phyloP scores from a whole-genome alignment of 2,329 filamentous ascomycete genomes.

The Fusarium sterilihyphosum region DNA sequence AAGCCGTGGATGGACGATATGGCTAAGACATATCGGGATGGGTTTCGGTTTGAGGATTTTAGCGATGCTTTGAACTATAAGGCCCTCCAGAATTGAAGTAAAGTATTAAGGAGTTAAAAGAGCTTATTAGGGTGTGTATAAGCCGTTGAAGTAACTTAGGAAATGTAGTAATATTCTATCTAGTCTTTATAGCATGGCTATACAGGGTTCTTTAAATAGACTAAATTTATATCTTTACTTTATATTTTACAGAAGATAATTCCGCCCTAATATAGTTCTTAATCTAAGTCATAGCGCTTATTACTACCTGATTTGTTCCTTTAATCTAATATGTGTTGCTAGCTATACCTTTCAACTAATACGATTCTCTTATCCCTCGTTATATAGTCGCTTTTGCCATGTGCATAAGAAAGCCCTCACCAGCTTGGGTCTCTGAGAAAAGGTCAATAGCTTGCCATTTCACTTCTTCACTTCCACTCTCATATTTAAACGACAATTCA shows the following conservation, averaged over 20 bases:
- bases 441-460: not conserved
- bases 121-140: not conserved
- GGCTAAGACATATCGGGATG: not conserved
- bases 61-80: not conserved
- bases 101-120: not conserved
- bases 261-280: not conserved
- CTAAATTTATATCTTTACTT: no score
- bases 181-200: no score
- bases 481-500: not conserved
- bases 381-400: not conserved
- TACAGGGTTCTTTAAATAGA: no score
- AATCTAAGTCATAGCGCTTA: rapidly evolving
- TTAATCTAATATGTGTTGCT: not conserved
- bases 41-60: not conserved
- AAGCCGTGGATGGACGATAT: not conserved
- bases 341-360: not conserved
- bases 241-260: no score
- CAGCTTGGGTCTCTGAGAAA: not conserved
- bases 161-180: no score
- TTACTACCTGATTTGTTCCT: not conserved
- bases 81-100: no score
- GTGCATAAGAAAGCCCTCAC: not conserved
- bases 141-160: no score
- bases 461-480: not conserved
- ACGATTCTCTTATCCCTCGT: rapidly evolving